Evolutionary conservation across 73 alveolate genomes (phyloP), one percentile per base, ranked within the genome.

Genomic region (Paramecium caudatum): DNA sequence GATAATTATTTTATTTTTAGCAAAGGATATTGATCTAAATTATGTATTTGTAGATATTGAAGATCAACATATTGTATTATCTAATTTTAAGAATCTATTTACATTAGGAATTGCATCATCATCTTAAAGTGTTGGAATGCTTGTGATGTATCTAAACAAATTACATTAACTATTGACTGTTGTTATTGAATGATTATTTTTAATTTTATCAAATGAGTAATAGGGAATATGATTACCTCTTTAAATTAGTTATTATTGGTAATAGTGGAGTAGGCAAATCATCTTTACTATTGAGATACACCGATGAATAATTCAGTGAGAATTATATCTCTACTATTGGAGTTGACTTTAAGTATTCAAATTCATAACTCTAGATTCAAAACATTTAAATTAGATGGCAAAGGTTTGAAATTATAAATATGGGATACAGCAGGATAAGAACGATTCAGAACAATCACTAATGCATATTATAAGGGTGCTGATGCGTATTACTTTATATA

Each of bases 351-450:
- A 93, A 55, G 95, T 91, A 46, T 47, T 91, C 34, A 92, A 90
- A 45, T 62, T 39, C 41, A 36, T 62, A 32, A 34, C 48, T 32
- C 21, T 23, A 94, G 80, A 55, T 55, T 55, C 4, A 55, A 55
- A 55, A 55, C 80, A 3, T 23, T 55, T 55, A 55, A 9, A 55
- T 6, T 55, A 3, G 80, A 55, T 21, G 80, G 23, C 45, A 90
- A 93, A 62, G 82, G 85, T 46, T 90, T 93, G 49, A 93, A 93
- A 48, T 85, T 93, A 21, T 90, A 93, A 48, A 93, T 93, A 12
- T 93, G 96, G 96, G 97, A 94, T 85, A 94, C 97, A 16, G 97
- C 97, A 81, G 97, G 97, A 15, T 93, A 94, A 92, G 97, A 94
- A 90, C 68, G 96, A 48, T 94, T 93, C 61, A 91, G 95, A 90